Percentiles rank a stretch among this genome's conserved stretches.
Conservation (phyloP, 1,284 basidiomycete species). For the Trametes polyzona region DNA sequence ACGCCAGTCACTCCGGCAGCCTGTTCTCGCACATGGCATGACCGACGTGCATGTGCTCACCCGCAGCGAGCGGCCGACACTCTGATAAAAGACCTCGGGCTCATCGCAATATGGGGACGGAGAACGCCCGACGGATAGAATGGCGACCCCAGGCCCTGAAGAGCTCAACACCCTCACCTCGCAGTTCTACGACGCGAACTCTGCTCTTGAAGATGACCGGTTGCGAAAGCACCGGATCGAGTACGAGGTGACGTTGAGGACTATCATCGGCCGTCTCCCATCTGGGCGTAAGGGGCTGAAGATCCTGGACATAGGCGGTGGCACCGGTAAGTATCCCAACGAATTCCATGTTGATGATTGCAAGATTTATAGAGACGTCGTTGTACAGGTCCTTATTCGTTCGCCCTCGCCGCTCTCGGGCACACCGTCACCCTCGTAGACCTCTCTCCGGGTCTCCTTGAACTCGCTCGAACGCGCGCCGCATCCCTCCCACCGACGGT, state of each 20-base stretch:
- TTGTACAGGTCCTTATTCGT: constrained; percentile 24
- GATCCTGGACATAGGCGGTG: constrained; percentile 25
- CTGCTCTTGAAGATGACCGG: constrained; percentile 15
- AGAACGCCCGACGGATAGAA: background rate
- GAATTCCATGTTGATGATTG: background rate
- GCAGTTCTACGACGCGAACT: constrained; percentile 15
- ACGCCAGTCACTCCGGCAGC: background rate
- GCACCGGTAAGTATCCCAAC: constrained; percentile 14
- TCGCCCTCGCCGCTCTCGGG: constrained; percentile 21
- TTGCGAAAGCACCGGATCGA: constrained; percentile 23
- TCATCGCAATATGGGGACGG: background rate
- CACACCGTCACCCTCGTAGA: constrained; percentile 24
- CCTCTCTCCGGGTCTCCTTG: constrained; percentile 19
- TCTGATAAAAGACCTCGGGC: background rate
- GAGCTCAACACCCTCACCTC: constrained; percentile 15
- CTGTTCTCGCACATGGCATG: background rate
- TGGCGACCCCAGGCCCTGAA: constrained; percentile 4
- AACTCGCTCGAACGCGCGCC: constrained; percentile 14
- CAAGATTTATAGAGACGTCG: constrained; percentile 9
- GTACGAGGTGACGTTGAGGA: constrained; percentile 22
- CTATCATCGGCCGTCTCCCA: constrained; percentile 15
- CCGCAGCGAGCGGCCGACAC: too few relatives aligned
- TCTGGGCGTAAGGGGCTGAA: constrained; percentile 12
- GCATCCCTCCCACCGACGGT: background rate
- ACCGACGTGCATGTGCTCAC: too few relatives aligned